Percentiles rank a stretch among this genome's conserved stretches.
These are phyloP conservation scores for Diaporthe sp. DNA, from an alignment of 2,329 filamentous ascomycete genomes.

Conservation along the genomic window DNA sequence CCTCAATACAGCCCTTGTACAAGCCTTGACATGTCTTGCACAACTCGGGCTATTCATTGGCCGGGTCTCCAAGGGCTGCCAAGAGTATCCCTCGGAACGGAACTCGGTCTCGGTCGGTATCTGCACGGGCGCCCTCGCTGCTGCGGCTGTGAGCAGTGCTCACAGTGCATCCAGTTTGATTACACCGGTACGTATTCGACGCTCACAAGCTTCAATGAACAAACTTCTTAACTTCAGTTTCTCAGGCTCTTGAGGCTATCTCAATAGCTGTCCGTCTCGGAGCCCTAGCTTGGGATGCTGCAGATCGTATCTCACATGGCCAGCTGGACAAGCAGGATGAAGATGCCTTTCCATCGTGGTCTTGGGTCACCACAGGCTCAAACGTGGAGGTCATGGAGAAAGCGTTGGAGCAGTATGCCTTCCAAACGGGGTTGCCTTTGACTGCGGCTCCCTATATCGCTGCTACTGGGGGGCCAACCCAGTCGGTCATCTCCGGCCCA, in stretches of 20 bases:
- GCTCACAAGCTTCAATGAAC: conserved; percentile 59
- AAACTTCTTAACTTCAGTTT: not conserved
- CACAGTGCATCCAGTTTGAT: conserved; percentile 74
- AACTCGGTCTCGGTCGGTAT: conserved; percentile 62
- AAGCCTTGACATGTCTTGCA: conserved; percentile 27
- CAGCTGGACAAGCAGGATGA: not conserved
- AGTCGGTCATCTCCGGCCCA: conserved; percentile 8
- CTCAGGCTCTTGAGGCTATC: conserved; percentile 6
- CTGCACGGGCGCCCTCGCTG: conserved; percentile 78
- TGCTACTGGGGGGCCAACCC: not conserved
- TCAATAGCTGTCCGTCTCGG: conserved; percentile 8
- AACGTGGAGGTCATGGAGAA: not conserved
- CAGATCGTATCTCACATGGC: conserved; percentile 11
- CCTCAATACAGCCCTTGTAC: conserved; percentile 40
- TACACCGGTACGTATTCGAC: not conserved
- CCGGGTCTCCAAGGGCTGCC: not conserved
- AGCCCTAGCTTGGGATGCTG: conserved; percentile 18
- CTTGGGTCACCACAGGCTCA: not conserved
- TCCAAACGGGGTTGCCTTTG: not conserved
- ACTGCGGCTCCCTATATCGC: conserved; percentile 5
- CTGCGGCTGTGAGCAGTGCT: conserved; percentile 73
- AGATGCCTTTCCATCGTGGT: not conserved
- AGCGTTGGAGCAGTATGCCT: not conserved
- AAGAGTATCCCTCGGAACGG: not conserved
- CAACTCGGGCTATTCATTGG: conserved; percentile 4